Conservation (phyloP, 2,329 filamentous ascomycete species). For the Phyllosticta citrichinensis region DNA sequence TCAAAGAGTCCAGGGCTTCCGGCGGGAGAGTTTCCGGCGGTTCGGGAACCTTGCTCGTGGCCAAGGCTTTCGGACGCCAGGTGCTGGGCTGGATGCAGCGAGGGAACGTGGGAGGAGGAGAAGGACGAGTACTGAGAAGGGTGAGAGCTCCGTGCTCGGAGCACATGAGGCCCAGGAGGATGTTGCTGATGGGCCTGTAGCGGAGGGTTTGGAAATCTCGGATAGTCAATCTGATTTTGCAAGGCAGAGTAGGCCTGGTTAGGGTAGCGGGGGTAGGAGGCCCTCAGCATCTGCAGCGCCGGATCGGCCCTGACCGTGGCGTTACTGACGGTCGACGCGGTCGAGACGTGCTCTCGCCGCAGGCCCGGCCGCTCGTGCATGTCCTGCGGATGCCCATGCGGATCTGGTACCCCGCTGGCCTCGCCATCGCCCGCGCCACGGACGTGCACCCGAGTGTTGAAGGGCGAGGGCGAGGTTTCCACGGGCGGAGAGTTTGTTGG, state of each 20-base stretch:
- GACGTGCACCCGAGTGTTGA: constrained; percentile 19
- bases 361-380: constrained; percentile 26
- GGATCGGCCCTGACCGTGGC: constrained; percentile 29
- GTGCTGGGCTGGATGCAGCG: constrained; percentile 30
- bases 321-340: constrained; percentile 32
- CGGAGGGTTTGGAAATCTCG: constrained; percentile 11
- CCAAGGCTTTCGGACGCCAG: constrained; percentile 22
- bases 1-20: constrained; percentile 40
- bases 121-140: constrained; percentile 29
- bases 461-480: constrained; percentile 23
- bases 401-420: constrained; percentile 4
- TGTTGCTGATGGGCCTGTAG: constrained; percentile 12
- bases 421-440: constrained; percentile 9
- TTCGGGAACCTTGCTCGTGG: constrained; percentile 29
- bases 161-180: constrained; percentile 26
- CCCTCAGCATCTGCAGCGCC: constrained; percentile 14
- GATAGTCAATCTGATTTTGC: constrained; percentile 33
- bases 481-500: constrained; percentile 20
- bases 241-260: constrained; percentile 42
- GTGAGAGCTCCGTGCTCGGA: constrained; percentile 33
- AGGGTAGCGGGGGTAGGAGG: constrained; percentile 31
- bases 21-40: constrained; percentile 37
- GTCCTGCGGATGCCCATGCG: constrained; percentile 7
- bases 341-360: constrained; percentile 31
- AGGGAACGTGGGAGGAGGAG: constrained; percentile 21